Evolutionary conservation across 1,284 basidiomycete genomes (phyloP).

Genomic region (Trametes polyzona): DNA sequence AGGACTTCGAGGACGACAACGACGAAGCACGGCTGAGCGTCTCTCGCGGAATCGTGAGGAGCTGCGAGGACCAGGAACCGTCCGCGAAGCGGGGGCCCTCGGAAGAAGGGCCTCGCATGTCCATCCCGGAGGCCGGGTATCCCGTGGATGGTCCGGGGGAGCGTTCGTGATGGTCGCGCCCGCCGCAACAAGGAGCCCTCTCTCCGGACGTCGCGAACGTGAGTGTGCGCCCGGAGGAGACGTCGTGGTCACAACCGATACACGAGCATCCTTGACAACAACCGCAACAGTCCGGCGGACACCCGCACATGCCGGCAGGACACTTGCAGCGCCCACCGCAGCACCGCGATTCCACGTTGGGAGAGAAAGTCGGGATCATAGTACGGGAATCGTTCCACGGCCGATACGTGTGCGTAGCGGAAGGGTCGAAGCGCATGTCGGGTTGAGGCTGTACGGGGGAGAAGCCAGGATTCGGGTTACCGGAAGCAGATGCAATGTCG

Average conservation of each 20-base stretch:
- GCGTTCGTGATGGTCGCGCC: not conserved
- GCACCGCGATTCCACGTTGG: constrained; percentile 30
- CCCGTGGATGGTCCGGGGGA: not conserved
- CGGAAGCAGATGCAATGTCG: not conserved
- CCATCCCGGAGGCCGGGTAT: not conserved
- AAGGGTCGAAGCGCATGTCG: constrained; percentile 26
- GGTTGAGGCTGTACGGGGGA: constrained; percentile 2
- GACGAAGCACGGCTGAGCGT: constrained; percentile 29
- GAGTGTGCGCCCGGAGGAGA: constrained; percentile 23
- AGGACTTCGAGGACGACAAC: constrained; percentile 26
- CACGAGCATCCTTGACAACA: constrained; percentile 40
- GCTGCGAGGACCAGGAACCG: constrained; percentile 9
- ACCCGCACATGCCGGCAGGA: constrained; percentile 38
- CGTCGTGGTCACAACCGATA: constrained; percentile 29
- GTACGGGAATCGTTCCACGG: constrained; percentile 27
- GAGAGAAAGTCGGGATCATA: constrained; percentile 3
- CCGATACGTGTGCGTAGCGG: constrained; percentile 27
- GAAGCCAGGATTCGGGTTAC: constrained; percentile 1
- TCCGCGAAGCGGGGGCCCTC: not conserved
- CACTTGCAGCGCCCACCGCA: constrained; percentile 42
- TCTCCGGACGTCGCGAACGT: constrained; percentile 39
- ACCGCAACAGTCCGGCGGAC: constrained; percentile 38
- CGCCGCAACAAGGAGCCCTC: constrained; percentile 32
- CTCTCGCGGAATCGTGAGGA: constrained; percentile 18
- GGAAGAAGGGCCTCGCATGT: not conserved